These are phyloP conservation scores for Myrica gale DNA, from an alignment of 306 rosid genomes.

Conservation along the genomic window DNA sequence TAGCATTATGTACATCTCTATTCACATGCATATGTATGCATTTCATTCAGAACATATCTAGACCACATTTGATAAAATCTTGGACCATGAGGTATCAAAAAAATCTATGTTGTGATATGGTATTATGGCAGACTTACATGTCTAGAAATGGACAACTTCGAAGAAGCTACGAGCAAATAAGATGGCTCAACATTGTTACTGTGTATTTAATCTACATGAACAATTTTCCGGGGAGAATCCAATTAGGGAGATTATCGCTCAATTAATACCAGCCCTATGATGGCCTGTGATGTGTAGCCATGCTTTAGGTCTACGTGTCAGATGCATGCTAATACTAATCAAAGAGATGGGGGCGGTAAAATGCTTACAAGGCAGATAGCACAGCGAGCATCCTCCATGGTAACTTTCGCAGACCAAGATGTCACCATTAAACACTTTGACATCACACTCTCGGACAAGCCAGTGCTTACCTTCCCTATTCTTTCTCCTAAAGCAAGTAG, in stretches of 20 bases:
- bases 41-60: background rate
- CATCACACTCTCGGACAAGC: constrained; percentile 60
- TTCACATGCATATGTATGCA: background rate
- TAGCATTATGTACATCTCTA: background rate
- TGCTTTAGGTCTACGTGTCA: background rate
- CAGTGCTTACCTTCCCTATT: constrained; percentile 78
- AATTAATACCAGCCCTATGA: background rate
- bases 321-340: background rate
- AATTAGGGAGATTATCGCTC: background rate
- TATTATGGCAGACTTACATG: too few species aligned
- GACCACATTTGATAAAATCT: background rate
- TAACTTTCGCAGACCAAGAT: constrained; percentile 58
- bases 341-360: background rate
- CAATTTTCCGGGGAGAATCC: background rate
- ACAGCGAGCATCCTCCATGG: constrained; percentile 64
- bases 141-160: background rate
- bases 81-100: too few species aligned
- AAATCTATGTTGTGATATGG: too few species aligned
- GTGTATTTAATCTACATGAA: background rate
- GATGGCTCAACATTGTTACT: background rate
- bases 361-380: constrained; percentile 69
- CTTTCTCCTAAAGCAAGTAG: constrained; percentile 81
- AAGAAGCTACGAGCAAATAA: background rate
- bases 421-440: constrained; percentile 68
- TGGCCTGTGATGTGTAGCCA: background rate